Evolutionary conservation across 352 stramenopile genomes (phyloP).

Genomic region (Phytopythium helicoides): DNA sequence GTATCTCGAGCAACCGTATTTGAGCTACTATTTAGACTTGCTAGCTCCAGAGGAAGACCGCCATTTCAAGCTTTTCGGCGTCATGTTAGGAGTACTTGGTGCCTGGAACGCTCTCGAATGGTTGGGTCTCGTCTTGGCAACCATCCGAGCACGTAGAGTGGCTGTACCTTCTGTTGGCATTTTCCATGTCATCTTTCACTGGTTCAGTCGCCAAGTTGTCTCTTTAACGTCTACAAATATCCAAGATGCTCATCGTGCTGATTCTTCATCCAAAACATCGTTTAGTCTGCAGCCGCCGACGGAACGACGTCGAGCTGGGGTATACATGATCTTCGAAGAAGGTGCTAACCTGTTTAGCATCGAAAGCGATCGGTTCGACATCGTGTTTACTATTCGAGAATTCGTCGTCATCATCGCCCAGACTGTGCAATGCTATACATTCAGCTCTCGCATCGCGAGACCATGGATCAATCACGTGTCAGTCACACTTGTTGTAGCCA

Average conservation of each 20-base stretch:
- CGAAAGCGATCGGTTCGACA: slow-evolving; percentile 15
- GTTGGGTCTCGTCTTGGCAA: not conserved
- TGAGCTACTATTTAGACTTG: slow-evolving; percentile 25
- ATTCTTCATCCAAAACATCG: not conserved
- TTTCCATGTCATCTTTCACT: no score
- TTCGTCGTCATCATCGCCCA: slow-evolving; percentile 17
- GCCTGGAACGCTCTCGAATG: slow-evolving; percentile 5
- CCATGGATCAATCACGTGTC: slow-evolving; percentile 49
- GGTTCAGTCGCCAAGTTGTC: not conserved
- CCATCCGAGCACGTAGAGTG: not conserved
- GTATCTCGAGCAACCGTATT: slow-evolving; percentile 21
- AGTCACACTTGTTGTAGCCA: slow-evolving; percentile 30
- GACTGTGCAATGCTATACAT: slow-evolving; percentile 37
- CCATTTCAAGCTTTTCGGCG: slow-evolving; percentile 8
- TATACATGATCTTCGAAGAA: not conserved
- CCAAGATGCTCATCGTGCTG: not conserved
- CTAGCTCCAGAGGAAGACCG: slow-evolving; percentile 5
- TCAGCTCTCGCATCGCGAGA: slow-evolving; percentile 31
- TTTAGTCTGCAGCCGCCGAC: no score
- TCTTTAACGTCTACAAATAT: not conserved
- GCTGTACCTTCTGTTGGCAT: not conserved
- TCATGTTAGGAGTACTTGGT: slow-evolving; percentile 8
- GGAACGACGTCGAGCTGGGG: not conserved
- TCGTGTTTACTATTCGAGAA: slow-evolving; percentile 16
- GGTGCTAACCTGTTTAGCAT: slow-evolving; percentile 10